Conservation (phyloP, 2,329 filamentous ascomycete species). For the Calonectria pseudoreteaudii region DNA sequence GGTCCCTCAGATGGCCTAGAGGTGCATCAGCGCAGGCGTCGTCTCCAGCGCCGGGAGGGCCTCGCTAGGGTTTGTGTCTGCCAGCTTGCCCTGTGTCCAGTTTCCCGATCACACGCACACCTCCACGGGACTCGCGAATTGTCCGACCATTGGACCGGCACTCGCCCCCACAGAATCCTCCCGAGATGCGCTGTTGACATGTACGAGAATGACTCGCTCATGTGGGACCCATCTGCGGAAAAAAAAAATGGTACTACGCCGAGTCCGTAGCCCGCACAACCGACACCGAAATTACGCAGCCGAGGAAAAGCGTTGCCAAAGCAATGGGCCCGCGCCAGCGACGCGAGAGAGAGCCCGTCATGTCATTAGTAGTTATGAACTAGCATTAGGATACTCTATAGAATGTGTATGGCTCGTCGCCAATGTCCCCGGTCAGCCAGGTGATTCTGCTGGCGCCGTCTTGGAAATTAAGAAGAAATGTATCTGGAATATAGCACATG, state of each 20-base stretch:
- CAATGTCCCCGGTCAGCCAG: constrained; percentile 4
- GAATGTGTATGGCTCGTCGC: background rate
- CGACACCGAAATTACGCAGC: background rate
- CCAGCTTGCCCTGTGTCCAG: too few species aligned
- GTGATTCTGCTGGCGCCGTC: background rate
- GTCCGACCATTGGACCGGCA: background rate
- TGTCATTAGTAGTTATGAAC: background rate
- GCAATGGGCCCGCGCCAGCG: background rate
- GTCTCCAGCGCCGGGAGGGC: background rate
- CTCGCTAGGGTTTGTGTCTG: background rate
- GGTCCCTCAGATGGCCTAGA: background rate
- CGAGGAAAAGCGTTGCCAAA: background rate
- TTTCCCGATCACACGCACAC: too few species aligned
- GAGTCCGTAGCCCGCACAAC: background rate
- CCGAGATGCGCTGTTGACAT: background rate
- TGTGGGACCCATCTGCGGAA: background rate
- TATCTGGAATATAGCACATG: background rate
- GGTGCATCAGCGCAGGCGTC: background rate
- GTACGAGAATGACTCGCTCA: background rate
- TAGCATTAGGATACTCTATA: constrained; percentile 3
- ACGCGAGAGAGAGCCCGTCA: background rate
- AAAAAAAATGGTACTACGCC: background rate
- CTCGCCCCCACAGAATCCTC: background rate
- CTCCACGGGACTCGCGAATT: background rate
- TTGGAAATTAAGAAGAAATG: constrained; percentile 4